Evolutionary conservation across 345 rosid genomes (phyloP).

Genomic region (Bretschneidera sinensis): DNA sequence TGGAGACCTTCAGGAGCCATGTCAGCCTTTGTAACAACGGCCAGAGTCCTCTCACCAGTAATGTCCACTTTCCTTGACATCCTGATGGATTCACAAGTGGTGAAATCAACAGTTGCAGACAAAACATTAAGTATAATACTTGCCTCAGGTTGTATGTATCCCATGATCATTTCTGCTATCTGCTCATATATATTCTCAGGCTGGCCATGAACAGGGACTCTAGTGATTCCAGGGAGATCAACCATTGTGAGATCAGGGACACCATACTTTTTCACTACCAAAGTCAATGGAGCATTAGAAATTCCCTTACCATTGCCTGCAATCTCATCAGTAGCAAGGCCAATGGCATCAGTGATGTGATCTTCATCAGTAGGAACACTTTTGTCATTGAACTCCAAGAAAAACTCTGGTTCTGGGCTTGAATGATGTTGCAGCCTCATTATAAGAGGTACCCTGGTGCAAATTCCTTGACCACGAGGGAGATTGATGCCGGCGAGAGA

Average conservation of each 20-base stretch:
- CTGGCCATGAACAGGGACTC: slow-evolving; percentile 51
- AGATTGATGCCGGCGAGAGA: too few relatives aligned
- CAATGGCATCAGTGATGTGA: slow-evolving; percentile 28
- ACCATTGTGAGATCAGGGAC: slow-evolving; percentile 57
- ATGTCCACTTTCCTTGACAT: slow-evolving; percentile 49
- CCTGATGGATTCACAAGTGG: slow-evolving; percentile 48
- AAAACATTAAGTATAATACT: slow-evolving; percentile 47
- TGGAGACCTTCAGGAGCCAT: slow-evolving; percentile 44
- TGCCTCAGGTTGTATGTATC: slow-evolving; percentile 39
- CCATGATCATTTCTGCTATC: slow-evolving; percentile 34
- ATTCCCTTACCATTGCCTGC: slow-evolving; percentile 49
- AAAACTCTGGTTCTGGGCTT: too few relatives aligned
- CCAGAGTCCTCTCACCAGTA: slow-evolving; percentile 40
- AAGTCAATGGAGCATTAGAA: slow-evolving; percentile 33
- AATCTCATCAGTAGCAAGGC: slow-evolving; percentile 37
- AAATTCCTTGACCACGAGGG: too few relatives aligned
- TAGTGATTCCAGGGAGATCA: slow-evolving; percentile 56
- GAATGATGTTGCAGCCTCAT: too few relatives aligned
- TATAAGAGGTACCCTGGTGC: too few relatives aligned
- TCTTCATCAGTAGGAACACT: slow-evolving; percentile 27
- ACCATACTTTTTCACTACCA: slow-evolving; percentile 39
- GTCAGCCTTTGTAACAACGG: slow-evolving; percentile 52
- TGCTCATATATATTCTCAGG: slow-evolving; percentile 49
- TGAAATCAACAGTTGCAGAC: slow-evolving; percentile 41
- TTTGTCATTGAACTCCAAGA: too few relatives aligned